phyloP scores from a whole-genome alignment of 305 asterid species.

The Fraxinus paxiana region DNA sequence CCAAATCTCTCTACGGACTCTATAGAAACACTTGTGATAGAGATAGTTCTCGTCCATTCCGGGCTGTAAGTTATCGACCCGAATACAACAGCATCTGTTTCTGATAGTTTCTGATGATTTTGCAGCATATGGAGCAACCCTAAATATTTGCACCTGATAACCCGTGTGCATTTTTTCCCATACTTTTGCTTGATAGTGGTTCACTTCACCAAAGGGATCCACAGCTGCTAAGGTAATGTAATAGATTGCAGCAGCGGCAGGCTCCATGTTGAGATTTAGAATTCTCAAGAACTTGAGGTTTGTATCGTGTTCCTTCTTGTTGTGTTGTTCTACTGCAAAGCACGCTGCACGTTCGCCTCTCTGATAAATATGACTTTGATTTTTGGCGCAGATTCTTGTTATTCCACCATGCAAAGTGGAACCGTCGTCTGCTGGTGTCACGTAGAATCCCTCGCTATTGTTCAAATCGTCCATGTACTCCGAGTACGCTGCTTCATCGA shows the following conservation, averaged over 20 bases:
- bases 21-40: constrained; percentile 1
- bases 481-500: neutral
- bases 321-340: neutral
- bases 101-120: neutral
- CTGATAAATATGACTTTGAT: neutral
- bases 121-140: constrained; percentile 32
- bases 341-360: neutral
- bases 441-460: neutral
- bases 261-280: constrained; percentile 34
- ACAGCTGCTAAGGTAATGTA: constrained; percentile 34
- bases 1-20: neutral
- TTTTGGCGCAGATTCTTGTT: neutral
- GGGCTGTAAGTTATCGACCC: neutral
- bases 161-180: constrained; percentile 34
- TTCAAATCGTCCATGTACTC: constrained; percentile 6
- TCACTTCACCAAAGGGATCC: constrained; percentile 19
- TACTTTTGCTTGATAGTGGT: constrained; percentile 35
- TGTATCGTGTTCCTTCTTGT: neutral
- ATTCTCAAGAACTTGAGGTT: constrained; percentile 1
- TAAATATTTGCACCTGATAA: constrained; percentile 29
- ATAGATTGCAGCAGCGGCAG: constrained; percentile 44
- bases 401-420: neutral
- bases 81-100: constrained; percentile 1
- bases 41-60: neutral
- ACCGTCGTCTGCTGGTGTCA: neutral